Evolutionary conservation across 768 basidiomycete genomes (phyloP).

Genomic region (Sarcomyxa edulis): DNA sequence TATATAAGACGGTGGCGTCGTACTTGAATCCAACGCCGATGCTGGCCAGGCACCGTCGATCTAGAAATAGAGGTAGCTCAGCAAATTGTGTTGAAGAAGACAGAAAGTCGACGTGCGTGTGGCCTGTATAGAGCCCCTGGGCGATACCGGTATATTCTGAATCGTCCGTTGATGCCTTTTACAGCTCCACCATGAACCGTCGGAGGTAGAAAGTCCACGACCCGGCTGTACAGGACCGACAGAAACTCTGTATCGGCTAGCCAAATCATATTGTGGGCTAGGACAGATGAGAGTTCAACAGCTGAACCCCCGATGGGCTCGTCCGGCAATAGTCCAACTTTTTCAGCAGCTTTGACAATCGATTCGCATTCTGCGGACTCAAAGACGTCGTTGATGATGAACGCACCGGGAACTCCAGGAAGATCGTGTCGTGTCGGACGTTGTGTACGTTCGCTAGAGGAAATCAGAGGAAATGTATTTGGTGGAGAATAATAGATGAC

Average conservation of each 20-base stretch:
- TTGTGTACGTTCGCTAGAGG: slow-evolving; percentile 15
- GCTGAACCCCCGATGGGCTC: slow-evolving; percentile 45
- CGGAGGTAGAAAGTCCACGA: slow-evolving; percentile 36
- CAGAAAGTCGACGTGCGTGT: slow-evolving; percentile 25
- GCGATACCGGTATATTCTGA: slow-evolving; percentile 46
- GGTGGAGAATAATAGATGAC: slow-evolving; percentile 41
- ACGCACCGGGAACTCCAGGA: slow-evolving; percentile 40
- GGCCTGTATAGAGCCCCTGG: slow-evolving; percentile 46
- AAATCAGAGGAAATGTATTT: slow-evolving; percentile 24
- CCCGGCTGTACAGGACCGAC: slow-evolving; percentile 31
- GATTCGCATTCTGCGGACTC: slow-evolving; percentile 36
- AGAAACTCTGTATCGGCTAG: slow-evolving; percentile 41
- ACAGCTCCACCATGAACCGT: slow-evolving; percentile 36
- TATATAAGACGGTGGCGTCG: slow-evolving; percentile 35
- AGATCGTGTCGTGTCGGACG: slow-evolving; percentile 30
- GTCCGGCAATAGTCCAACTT: slow-evolving; percentile 44
- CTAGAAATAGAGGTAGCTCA: slow-evolving; percentile 9
- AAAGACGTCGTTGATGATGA: slow-evolving; percentile 44
- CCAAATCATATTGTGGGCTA: slow-evolving; percentile 50
- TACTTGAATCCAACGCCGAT: slow-evolving; percentile 33
- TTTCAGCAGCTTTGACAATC: slow-evolving; percentile 39
- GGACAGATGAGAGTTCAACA: slow-evolving; percentile 35
- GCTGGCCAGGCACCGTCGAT: slow-evolving; percentile 54
- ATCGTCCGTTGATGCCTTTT: slow-evolving; percentile 42
- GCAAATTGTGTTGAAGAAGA: not conserved